Conservation (phyloP, 179 eudicot genomes). For the Dionaea muscipula region DNA sequence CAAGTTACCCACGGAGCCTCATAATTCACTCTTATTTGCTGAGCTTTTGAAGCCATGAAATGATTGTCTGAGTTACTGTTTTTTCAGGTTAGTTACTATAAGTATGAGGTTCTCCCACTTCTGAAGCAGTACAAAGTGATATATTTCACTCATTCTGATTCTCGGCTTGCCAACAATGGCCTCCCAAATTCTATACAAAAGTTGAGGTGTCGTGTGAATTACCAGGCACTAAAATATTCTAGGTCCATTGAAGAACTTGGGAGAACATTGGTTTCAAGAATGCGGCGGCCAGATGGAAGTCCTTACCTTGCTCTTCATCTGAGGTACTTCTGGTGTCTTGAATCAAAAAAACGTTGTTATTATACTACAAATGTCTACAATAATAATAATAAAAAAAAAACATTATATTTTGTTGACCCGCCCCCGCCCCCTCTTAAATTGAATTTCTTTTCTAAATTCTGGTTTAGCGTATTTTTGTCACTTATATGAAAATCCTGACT, state of each 20-base stretch:
- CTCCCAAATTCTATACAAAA: constrained; percentile 63
- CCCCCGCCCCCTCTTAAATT: too few species aligned
- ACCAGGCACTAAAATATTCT: constrained; percentile 77
- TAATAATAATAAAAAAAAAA: too few species aligned
- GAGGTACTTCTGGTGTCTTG: constrained; percentile 28
- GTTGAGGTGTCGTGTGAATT: constrained; percentile 87
- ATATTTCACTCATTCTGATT: constrained; percentile 89
- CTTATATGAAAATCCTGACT: too few species aligned
- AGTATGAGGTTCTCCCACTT: constrained; percentile 70
- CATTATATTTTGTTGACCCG: too few species aligned
- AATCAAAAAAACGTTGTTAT: too few species aligned
- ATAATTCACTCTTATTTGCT: too few species aligned
- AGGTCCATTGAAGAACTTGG: constrained; percentile 75
- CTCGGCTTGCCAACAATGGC: constrained; percentile 83
- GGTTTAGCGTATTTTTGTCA: too few species aligned
- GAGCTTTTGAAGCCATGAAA: too few species aligned
- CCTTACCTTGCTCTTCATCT: constrained; percentile 93
- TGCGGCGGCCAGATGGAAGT: constrained; percentile 53
- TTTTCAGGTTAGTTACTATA: constrained; percentile 76
- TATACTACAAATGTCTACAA: too few species aligned
- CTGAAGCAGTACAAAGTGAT: constrained; percentile 86
- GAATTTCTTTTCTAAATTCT: too few species aligned
- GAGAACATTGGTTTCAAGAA: constrained; percentile 63
- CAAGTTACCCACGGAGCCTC: too few species aligned
- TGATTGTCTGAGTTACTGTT: constrained; percentile 8